Base-by-base conservation (phyloP, 257 asterid species). In the Perilla frutescens region DNA sequence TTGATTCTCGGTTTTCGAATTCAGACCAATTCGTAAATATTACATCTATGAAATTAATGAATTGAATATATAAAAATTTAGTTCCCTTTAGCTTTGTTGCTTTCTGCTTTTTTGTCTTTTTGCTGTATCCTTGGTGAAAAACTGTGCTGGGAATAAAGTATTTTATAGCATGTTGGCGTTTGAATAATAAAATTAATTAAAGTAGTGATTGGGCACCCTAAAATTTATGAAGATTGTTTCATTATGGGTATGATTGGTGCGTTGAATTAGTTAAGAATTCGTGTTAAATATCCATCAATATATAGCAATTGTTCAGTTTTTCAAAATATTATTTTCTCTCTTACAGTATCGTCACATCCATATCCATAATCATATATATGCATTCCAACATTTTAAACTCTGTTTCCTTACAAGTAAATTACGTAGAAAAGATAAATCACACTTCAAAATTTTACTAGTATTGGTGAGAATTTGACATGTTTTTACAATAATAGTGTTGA, bases 61-160 rank as follows among this genome's bases (percentile, higher is more conserved):
- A 20, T 64, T 39, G 10, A 26, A 45, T 56, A 39, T 45, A 5
- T 48, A 77, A 26, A 65, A 62, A 56, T 29, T 39, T 50, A 48
- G 32, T 45, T 10, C n/a, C 65, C 44, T 47, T 78, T 66, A 47
- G 3, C 67, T 58, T 57, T 71, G 49, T 58, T 56, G 64, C 84
- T 76, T 80, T 80, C 73, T 76, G 76, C 79, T 66, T 76, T 44
- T 76, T 71, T 57, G 59, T 66, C 49, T 50, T 37, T 70, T 60
- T 40, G 60, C 47, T 68, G 70, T 43, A 37, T 57, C 37, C 57
- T 48, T 20, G 13, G 3, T 61, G 65, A 70, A 60, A 59, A 66
- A 43, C 73, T 48, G 51, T 64, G 63, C 70, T 9, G 3, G 3
- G 31, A 71, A 65, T 77, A 37, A 71, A 62, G 75, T 77, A 37